Base-by-base conservation (phyloP, 2,329 filamentous ascomycete species). In the Nigrospora oryzae region DNA sequence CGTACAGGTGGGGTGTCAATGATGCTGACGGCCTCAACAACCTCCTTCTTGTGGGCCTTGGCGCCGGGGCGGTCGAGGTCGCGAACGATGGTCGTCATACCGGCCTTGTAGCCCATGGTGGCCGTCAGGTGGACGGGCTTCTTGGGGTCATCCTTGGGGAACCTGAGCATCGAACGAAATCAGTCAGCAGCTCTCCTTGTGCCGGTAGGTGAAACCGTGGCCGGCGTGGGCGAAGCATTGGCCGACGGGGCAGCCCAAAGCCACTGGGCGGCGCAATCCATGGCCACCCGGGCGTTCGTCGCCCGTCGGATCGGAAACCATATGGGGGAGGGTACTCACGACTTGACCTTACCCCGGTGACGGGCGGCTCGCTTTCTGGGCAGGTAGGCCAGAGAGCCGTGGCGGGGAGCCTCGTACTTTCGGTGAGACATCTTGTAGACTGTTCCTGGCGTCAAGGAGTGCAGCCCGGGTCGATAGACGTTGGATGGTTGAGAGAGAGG, bases 111-210 rank as follows among this genome's bases (percentile, higher is more conserved):
- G 71, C 93, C 93, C 84, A 97, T 90, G 66, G 89, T 76, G 66
- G 93, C 93, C 56, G 93, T 98, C 65, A 98, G 83, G 82, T 98
- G 93, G 72, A 96, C 89, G 65, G 90, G 88, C 85, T 97, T 95
- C 87, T 97, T 97, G 67, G 89, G 79, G 81, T 98, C 90, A 87
- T 98, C 93, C 86, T 97, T 97, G 69, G 93, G 93, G 84, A 98
- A 98, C 75, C 89, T 94, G 66, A 61, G 46, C 19, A 23, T 6
- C 19, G 8, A 10, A 52, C 46, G 42, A 44, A 36, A 44, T 28
- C n/a, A n/a, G 28, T 28, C 17, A 42, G 5, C 23, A 7, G 23
- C 23, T 28, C 23, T 28, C 23, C 5, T 6, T 2, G 10, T 28
- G 23, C 23, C 23, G 10, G 23, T 28, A 28, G 23, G 23, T 28